Evolutionary conservation across 768 basidiomycete genomes (phyloP), one percentile per base, ranked within the genome.

Genomic region (Dendrothele bispora): DNA sequence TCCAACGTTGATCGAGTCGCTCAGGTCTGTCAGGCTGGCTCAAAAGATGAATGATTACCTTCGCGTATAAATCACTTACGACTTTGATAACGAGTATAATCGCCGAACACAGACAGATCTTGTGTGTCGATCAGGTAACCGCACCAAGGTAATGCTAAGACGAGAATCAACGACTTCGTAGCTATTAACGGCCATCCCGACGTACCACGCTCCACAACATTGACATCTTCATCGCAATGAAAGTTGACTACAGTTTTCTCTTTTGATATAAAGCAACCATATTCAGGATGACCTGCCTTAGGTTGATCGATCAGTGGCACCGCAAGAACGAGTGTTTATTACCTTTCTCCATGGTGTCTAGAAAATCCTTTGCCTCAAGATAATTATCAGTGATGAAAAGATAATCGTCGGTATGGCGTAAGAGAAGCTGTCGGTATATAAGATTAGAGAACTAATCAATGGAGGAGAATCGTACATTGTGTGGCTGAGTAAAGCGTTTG

Each of bases 381-480:
- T 66, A 65, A 44, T 75, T 77, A 2, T 90, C 86, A 4, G 93
- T 91, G 46, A 99, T 74, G 53, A 90, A 87, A 35, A 98, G 69
- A 62, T 98, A 99, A 61, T 99, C 97, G 58, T 99, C 97, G n/a
- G 95, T 83, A 49, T 93, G 76, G 49, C 97, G 78, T 26, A 97
- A 68, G 4, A 98, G 70, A 17, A 86, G 59, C 94, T 95, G 51
- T 22, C 24, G 39, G 15, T n/a, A 21, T 41, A 14, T 7, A 28
- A 24, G 22, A 44, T 8, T 24, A 5, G 39, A 39, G 7, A 44
- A 37, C 11, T 34, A 20, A 29, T 7, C 25, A 17, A 5, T n/a
- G 17, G 42, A 20, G 26, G 11, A 2, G 35, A 20, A 20, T 64
- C 87, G 43, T 61, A 95, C 94, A 48, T 83, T 86, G 30, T 79